A percentile compares a stretch with the other conserved stretches of the same genome.
These are phyloP conservation scores for Fomitiporia mediterranea DNA, from an alignment of 1,284 basidiomycete genomes.

Conservation along the genomic window DNA sequence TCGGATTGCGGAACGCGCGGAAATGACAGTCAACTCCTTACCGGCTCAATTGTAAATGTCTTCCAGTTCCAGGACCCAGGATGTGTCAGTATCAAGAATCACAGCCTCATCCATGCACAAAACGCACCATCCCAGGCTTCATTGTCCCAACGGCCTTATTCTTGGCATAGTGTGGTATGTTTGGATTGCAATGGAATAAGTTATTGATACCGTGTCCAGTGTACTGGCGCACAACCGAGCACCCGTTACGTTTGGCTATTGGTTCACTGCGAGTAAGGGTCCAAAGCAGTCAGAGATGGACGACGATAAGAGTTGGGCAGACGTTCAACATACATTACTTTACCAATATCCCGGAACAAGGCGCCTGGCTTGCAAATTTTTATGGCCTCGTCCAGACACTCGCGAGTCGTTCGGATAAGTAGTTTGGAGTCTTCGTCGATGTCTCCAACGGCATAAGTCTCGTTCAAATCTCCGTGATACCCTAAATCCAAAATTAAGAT, in stretches of 20 bases:
- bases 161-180: slow-evolving; percentile 83
- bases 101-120: background rate
- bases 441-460: slow-evolving; percentile 84
- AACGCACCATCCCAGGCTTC: slow-evolving; percentile 79
- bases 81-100: background rate
- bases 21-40: slow-evolving; percentile 32
- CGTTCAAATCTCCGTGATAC: slow-evolving; percentile 89
- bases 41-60: slow-evolving; percentile 63
- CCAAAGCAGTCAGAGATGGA: slow-evolving; percentile 20
- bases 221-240: slow-evolving; percentile 82
- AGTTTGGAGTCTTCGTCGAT: slow-evolving; percentile 79
- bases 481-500: slow-evolving; percentile 39
- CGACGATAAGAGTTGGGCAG: slow-evolving; percentile 8
- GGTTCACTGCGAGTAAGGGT: slow-evolving; percentile 55
- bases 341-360: slow-evolving; percentile 79
- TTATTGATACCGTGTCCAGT: slow-evolving; percentile 90
- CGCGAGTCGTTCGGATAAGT: slow-evolving; percentile 76
- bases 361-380: slow-evolving; percentile 87
- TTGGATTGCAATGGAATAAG: slow-evolving; percentile 73
- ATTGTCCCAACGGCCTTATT: slow-evolving; percentile 80
- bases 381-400: slow-evolving; percentile 84
- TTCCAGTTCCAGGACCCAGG: no score
- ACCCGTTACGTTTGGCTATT: slow-evolving; percentile 73
- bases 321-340: slow-evolving; percentile 58
- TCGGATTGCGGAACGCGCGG: slow-evolving; percentile 24